Evolutionary conservation across 179 eudicot genomes (phyloP).

Genomic region (Amaranthus tricolor): DNA sequence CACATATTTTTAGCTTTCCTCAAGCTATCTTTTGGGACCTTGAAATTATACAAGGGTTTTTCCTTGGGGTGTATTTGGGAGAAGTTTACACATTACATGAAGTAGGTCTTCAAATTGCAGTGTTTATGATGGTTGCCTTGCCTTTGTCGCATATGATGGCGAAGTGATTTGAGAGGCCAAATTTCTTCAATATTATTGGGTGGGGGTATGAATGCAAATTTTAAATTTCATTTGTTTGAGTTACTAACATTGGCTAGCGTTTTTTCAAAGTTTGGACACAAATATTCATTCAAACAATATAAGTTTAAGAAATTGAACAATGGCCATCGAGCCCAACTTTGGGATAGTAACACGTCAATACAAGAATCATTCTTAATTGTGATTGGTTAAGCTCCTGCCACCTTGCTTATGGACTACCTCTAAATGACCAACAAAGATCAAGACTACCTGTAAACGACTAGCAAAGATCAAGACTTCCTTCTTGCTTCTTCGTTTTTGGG

Average conservation of each 20-base stretch:
- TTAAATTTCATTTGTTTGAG: too few relatives aligned
- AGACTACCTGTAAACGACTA: too few relatives aligned
- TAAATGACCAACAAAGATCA: too few relatives aligned
- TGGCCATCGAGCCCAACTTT: too few relatives aligned
- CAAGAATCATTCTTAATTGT: background rate
- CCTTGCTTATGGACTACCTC: background rate
- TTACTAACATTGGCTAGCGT: too few relatives aligned
- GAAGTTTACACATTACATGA: background rate
- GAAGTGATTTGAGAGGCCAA: too few relatives aligned
- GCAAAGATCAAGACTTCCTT: background rate
- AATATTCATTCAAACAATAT: too few relatives aligned
- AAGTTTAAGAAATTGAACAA: too few relatives aligned
- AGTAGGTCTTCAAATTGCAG: background rate
- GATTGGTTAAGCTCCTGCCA: background rate
- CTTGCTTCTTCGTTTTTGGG: background rate
- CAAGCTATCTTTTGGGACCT: background rate
- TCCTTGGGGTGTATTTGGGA: background rate
- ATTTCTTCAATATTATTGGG: too few relatives aligned
- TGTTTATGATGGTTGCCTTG: background rate
- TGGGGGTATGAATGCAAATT: too few relatives aligned
- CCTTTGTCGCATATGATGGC: background rate
- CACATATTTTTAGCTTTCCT: background rate
- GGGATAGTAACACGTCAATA: too few relatives aligned
- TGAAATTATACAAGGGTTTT: background rate
- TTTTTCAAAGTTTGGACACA: too few relatives aligned